Evolutionary conservation across 169 alveolate genomes (phyloP).

Genomic region (Eimeria sp.): DNA sequence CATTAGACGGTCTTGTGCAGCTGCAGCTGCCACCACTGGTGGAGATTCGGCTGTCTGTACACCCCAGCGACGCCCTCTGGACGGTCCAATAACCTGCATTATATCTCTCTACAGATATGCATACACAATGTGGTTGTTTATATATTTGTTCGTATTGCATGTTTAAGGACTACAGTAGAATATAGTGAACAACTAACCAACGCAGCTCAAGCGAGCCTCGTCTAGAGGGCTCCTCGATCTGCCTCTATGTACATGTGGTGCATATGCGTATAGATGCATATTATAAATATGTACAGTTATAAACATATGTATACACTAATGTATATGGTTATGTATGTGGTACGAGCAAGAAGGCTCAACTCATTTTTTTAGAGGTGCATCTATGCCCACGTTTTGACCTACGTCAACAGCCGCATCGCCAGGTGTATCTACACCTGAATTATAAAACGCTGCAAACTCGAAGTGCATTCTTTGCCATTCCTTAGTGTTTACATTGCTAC

Average conservation of each 20-base stretch:
- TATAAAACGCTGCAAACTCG: neutral
- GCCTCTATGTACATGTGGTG: no score
- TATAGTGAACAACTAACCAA: no score
- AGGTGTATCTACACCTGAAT: neutral
- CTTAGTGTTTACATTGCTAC: neutral
- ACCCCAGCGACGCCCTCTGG: constrained; percentile 80
- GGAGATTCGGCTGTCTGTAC: constrained; percentile 13
- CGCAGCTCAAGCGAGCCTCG: no score
- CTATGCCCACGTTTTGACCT: neutral
- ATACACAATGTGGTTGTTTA: no score
- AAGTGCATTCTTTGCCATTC: neutral
- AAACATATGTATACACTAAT: no score
- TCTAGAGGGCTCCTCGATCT: no score
- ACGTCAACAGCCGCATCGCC: neutral
- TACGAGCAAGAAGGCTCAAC: neutral
- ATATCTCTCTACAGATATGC: no score
- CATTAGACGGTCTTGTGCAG: constrained; percentile 73
- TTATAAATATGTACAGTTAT: neutral
- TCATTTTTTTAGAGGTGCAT: neutral
- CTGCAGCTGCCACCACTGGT: constrained; percentile 73
- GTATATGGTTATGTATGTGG: neutral
- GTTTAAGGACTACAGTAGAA: no score
- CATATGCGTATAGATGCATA: neutral
- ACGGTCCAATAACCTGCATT: constrained; percentile 15
- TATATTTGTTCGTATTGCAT: no score